Evolutionary conservation across 805 yeast genomes (phyloP).

Genomic region (Kuraishia ogatae): DNA sequence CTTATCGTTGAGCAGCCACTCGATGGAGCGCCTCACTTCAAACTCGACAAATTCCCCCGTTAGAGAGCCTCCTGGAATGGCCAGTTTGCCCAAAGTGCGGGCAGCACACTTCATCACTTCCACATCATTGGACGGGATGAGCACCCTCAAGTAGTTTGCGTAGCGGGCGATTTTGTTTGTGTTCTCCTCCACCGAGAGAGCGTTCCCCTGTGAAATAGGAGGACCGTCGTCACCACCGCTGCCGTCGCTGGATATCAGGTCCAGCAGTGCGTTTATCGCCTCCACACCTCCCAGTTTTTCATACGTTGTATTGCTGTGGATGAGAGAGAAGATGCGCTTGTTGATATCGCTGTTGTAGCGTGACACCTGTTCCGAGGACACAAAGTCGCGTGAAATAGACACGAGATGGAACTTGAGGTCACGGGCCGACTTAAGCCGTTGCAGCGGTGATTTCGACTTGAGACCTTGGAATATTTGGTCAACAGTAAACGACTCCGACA

Average conservation of each 20-base stretch:
- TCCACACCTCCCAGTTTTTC: slow-evolving; percentile 86
- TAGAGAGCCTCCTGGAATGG: slow-evolving; percentile 81
- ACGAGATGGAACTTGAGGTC: slow-evolving; percentile 65
- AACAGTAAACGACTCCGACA: slow-evolving; percentile 21
- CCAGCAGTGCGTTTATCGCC: slow-evolving; percentile 83
- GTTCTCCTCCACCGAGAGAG: slow-evolving; percentile 48
- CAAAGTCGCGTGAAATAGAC: slow-evolving; percentile 63
- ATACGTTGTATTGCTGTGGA: slow-evolving; percentile 61
- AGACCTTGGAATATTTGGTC: slow-evolving; percentile 46
- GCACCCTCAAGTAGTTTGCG: slow-evolving; percentile 78
- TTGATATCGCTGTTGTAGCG: slow-evolving; percentile 80
- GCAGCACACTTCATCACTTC: slow-evolving; percentile 86
- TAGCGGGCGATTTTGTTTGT: slow-evolving; percentile 84
- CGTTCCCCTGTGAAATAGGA: slow-evolving; percentile 20
- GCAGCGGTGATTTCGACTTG: slow-evolving; percentile 31
- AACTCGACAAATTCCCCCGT: slow-evolving; percentile 91
- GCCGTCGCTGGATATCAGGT: slow-evolving; percentile 58
- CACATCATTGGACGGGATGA: slow-evolving; percentile 74
- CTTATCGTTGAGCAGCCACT: slow-evolving; percentile 84
- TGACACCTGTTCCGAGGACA: slow-evolving; percentile 73
- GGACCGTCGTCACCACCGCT: slow-evolving; percentile 10
- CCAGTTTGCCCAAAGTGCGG: slow-evolving; percentile 77
- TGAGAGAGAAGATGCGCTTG: slow-evolving; percentile 76
- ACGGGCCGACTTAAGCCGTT: slow-evolving; percentile 47
- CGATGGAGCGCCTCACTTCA: slow-evolving; percentile 83